Conservation (phyloP, 148 eudicot genomes). For the Amaranthus cruentus region DNA sequence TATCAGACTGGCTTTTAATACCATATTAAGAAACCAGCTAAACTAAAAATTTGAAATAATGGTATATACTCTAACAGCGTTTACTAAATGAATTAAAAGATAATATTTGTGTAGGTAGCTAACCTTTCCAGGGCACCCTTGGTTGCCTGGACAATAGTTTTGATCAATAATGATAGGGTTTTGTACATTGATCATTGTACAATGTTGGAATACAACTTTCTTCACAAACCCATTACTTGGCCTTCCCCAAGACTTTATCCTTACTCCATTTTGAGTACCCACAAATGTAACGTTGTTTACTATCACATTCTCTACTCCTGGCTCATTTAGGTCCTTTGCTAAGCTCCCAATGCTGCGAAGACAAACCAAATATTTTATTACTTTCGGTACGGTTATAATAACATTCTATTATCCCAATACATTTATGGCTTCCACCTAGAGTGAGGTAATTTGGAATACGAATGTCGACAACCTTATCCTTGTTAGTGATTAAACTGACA, state of each 20-base stretch:
- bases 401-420: too few relatives aligned
- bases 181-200: conserved; percentile 32
- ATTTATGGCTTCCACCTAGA: too few relatives aligned
- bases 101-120: neutral
- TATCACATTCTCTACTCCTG: conserved; percentile 43
- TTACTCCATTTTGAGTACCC: conserved; percentile 36
- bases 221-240: conserved; percentile 34
- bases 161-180: conserved; percentile 44
- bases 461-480: too few relatives aligned
- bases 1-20: too few relatives aligned
- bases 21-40: too few relatives aligned
- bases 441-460: too few relatives aligned
- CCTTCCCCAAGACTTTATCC: conserved; percentile 41
- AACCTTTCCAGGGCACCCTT: conserved; percentile 29
- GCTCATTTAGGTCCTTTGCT: conserved; percentile 27
- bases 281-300: conserved; percentile 33
- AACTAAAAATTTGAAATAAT: too few relatives aligned
- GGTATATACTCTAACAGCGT: neutral
- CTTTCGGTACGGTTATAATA: too few relatives aligned
- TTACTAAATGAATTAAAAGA: neutral
- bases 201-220: conserved; percentile 29
- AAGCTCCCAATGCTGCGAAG: conserved; percentile 41
- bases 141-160: conserved; percentile 34
- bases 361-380: neutral
- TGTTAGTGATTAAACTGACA: too few relatives aligned